These are phyloP conservation scores for Didymella exigua DNA, from an alignment of 2,329 filamentous ascomycete genomes.

Conservation along the genomic window DNA sequence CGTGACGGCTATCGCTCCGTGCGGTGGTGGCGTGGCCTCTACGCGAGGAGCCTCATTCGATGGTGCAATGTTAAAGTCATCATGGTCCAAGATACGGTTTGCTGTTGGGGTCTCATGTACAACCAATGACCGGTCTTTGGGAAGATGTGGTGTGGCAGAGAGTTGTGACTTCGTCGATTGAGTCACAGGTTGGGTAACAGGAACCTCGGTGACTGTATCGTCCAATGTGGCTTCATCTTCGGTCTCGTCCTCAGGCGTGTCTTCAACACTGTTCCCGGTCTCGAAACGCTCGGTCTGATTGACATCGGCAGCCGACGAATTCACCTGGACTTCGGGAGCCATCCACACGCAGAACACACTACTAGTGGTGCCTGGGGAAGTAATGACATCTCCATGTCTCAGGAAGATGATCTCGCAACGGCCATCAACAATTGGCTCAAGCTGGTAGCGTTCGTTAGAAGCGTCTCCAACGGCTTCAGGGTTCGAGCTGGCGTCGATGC, in stretches of 20 bases:
- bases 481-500: too few relatives aligned
- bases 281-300: slow-evolving; percentile 7
- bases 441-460: slow-evolving; percentile 22
- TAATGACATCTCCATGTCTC: slow-evolving; percentile 35
- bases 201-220: slow-evolving; percentile 25
- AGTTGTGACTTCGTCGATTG: slow-evolving; percentile 17
- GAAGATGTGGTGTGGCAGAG: slow-evolving; percentile 32
- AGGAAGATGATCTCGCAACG: slow-evolving; percentile 37
- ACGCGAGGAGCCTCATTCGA: neutral
- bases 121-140: slow-evolving; percentile 32
- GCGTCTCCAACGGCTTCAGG: neutral
- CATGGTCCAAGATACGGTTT: slow-evolving; percentile 18
- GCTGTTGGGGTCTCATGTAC: slow-evolving; percentile 43
- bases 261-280: slow-evolving; percentile 2
- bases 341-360: slow-evolving; percentile 27
- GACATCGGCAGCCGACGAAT: slow-evolving; percentile 35
- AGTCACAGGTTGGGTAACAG: slow-evolving; percentile 19
- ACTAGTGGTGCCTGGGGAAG: slow-evolving; percentile 9
- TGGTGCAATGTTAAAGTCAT: neutral
- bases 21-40: neutral
- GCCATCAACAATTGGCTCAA: slow-evolving; percentile 23
- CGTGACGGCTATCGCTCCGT: neutral
- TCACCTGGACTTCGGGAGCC: slow-evolving; percentile 37
- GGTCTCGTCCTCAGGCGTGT: slow-evolving; percentile 25
- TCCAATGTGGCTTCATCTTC: slow-evolving; percentile 35